phyloP scores from a whole-genome alignment of 441 rosid genomes.

The Adansonia madagascariensis region DNA sequence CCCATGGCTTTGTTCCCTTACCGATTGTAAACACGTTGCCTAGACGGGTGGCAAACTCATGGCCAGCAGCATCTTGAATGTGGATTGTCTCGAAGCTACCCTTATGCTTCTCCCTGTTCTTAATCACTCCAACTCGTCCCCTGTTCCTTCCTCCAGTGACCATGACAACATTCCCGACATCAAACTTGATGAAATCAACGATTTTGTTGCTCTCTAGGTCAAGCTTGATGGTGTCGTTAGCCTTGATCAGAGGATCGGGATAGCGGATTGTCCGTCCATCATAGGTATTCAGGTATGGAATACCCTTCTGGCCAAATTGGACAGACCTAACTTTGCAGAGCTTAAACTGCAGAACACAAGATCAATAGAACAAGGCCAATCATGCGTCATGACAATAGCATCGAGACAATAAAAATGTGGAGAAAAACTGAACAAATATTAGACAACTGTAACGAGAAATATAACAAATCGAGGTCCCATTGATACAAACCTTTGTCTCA shows the following conservation, averaged over 20 bases:
- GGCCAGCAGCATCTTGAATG: slow-evolving; percentile 25
- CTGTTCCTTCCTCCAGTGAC: slow-evolving; percentile 81
- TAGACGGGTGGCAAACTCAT: slow-evolving; percentile 76
- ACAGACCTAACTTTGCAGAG: slow-evolving; percentile 73
- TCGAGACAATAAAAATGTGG: neutral
- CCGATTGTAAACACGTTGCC: slow-evolving; percentile 78
- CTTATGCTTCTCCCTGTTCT: slow-evolving; percentile 16
- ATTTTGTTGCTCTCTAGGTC: slow-evolving; percentile 75
- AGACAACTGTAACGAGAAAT: neutral
- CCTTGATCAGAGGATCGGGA: slow-evolving; percentile 76
- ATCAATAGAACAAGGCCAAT: slow-evolving; percentile 5
- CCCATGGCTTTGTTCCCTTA: slow-evolving; percentile 76
- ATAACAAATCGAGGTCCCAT: neutral
- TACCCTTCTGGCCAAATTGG: slow-evolving; percentile 70
- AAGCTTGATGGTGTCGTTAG: slow-evolving; percentile 77
- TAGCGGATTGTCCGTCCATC: slow-evolving; percentile 82
- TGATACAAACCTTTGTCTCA: slow-evolving; percentile 58
- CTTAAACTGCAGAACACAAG: slow-evolving; percentile 48
- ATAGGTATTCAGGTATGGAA: slow-evolving; percentile 72
- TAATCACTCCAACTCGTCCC: slow-evolving; percentile 68
- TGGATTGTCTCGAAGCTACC: slow-evolving; percentile 16
- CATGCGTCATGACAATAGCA: neutral
- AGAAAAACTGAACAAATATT: neutral
- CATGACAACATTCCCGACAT: slow-evolving; percentile 81
- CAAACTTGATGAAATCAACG: slow-evolving; percentile 72